Conservation (phyloP, 176 grass and related monocot genomes). For the Zoysia pacifica region DNA sequence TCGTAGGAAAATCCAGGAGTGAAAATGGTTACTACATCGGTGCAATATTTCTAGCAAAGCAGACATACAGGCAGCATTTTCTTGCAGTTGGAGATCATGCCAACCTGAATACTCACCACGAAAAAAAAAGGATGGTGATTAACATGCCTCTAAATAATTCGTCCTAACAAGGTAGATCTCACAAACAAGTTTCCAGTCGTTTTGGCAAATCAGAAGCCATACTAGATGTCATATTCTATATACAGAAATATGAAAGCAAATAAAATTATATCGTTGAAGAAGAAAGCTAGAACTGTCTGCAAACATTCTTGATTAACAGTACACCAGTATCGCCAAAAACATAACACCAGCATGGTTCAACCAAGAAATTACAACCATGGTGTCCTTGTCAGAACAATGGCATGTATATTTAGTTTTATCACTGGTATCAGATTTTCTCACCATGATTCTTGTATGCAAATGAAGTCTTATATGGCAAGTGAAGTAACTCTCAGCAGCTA, state of each 20-base stretch:
- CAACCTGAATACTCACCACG: not conserved
- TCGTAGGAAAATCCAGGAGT: not conserved
- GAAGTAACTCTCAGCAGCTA: not conserved
- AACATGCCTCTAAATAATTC: not conserved
- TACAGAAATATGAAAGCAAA: not conserved
- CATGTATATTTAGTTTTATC: conserved; percentile 13
- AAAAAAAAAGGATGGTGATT: not conserved
- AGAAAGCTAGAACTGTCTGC: not conserved
- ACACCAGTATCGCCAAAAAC: not conserved
- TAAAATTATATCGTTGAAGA: not conserved
- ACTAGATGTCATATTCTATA: not conserved
- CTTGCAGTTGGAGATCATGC: not conserved
- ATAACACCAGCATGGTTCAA: not conserved
- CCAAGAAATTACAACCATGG: not conserved
- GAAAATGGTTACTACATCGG: not conserved
- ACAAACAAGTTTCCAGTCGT: not conserved
- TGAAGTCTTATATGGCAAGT: not conserved
- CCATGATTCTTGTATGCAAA: not conserved
- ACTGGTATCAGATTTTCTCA: not conserved
- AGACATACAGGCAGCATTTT: not conserved
- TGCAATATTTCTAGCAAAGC: not conserved
- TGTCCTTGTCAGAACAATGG: not conserved
- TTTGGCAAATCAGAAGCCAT: not conserved
- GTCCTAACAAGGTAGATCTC: not conserved
- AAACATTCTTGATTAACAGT: conserved; percentile 11